Conservation (phyloP, 306 rosid species). For the Aeschynomene evenia region DNA sequence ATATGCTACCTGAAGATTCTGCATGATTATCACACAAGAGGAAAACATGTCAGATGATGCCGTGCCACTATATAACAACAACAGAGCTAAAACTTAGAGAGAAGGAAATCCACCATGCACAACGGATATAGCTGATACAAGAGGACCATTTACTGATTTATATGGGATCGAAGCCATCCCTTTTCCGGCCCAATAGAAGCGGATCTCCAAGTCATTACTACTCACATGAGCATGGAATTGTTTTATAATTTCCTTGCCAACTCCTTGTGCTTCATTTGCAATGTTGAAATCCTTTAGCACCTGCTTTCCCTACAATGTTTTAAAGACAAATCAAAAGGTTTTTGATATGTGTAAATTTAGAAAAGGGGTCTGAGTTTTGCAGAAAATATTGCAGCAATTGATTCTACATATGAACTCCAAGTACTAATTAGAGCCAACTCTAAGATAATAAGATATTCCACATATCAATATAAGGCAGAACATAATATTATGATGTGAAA, state of each 20-base stretch:
- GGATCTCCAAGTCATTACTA: conserved; percentile 42
- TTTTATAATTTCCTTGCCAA: not conserved
- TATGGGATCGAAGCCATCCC: conserved; percentile 51
- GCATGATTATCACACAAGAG: not conserved
- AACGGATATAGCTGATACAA: conserved; percentile 56
- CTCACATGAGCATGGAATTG: conserved; percentile 21
- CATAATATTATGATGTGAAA: too few relatives aligned
- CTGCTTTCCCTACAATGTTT: conserved; percentile 34
- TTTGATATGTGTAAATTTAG: not conserved
- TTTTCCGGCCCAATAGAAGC: conserved; percentile 59
- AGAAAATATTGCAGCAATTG: not conserved
- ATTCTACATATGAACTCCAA: not conserved
- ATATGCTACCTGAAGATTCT: conserved; percentile 12
- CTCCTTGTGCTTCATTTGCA: conserved; percentile 36
- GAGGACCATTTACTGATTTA: conserved; percentile 60
- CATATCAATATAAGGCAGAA: not conserved
- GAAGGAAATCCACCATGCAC: conserved; percentile 33
- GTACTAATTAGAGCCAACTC: not conserved
- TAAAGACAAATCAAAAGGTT: not conserved
- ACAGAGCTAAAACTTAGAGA: not conserved
- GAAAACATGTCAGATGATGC: not conserved
- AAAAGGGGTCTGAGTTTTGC: not conserved
- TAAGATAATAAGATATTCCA: not conserved
- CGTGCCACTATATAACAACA: not conserved
- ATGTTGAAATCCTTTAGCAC: conserved; percentile 51